Conservation (phyloP, 345 rosid species). For the Psidium friedrichsthalianum region DNA sequence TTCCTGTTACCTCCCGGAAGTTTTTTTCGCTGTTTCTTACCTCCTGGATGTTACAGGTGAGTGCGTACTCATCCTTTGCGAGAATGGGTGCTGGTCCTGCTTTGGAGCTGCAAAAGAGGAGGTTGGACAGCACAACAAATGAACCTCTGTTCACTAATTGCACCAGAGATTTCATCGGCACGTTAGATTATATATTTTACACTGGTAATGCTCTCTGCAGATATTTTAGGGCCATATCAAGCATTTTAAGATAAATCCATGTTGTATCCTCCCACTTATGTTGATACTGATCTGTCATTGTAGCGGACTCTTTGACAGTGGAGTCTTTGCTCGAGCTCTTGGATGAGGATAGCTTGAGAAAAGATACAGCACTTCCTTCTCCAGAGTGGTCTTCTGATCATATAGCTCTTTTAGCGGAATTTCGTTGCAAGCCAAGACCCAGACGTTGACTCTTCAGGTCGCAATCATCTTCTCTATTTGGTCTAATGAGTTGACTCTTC, state of each 20-base stretch:
- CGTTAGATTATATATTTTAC: conserved; percentile 91
- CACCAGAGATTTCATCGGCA: conserved; percentile 90
- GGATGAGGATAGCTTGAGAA: conserved; percentile 96
- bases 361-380: conserved; percentile 99
- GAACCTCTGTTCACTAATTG: conserved; percentile 95
- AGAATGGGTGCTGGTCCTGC: conserved; percentile 52
- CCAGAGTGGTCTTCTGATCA: conserved; percentile 99
- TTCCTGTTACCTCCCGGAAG: neutral
- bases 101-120: conserved; percentile 70
- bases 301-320: conserved; percentile 89
- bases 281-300: neutral
- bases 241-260: neutral
- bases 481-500: neutral
- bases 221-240: neutral
- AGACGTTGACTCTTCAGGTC: conserved; percentile 58
- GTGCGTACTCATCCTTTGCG: conserved; percentile 92
- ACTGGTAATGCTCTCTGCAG: conserved; percentile 40
- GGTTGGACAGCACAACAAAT: conserved; percentile 75
- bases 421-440: conserved; percentile 83
- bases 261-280: neutral
- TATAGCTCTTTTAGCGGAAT: conserved; percentile 89
- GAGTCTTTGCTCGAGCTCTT: conserved; percentile 94
- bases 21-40: conserved; percentile 6
- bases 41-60: conserved; percentile 49
- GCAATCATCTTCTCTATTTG: conserved; percentile 3